Conservation (phyloP, 164 flowering plant species). For the Platanus orientalis region DNA sequence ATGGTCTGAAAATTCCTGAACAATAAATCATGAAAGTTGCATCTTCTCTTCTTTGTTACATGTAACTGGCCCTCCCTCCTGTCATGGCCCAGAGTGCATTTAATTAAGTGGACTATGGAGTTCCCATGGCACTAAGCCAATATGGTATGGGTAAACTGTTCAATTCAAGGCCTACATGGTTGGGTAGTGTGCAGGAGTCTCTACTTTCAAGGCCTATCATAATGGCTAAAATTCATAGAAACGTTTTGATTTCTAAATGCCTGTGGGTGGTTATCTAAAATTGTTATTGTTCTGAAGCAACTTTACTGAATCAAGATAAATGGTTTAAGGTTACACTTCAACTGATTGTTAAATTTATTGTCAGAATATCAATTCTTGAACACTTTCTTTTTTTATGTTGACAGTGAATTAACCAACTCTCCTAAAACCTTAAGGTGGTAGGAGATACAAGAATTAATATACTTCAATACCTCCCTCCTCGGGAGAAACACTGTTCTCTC, state of each 20-base stretch:
- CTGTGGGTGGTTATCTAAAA: background rate
- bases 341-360: background rate
- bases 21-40: background rate
- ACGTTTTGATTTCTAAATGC: background rate
- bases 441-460: no score
- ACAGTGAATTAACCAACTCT: no score
- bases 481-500: no score
- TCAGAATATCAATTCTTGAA: background rate
- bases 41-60: background rate
- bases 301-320: background rate
- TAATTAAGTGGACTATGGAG: background rate
- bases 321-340: background rate
- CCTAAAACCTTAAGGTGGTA: no score
- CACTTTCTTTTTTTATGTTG: no score
- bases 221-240: no score
- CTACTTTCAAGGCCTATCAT: no score
- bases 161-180: background rate
- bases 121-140: no score
- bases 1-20: background rate
- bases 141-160: no score
- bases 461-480: no score
- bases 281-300: background rate
- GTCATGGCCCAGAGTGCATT: background rate
- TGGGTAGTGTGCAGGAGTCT: no score
- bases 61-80: background rate